Percentiles rank a stretch among this genome's conserved stretches.
These are phyloP conservation scores for Hyphodiscus sp. DNA, from an alignment of 2,329 filamentous ascomycete species.

Conservation along the genomic window DNA sequence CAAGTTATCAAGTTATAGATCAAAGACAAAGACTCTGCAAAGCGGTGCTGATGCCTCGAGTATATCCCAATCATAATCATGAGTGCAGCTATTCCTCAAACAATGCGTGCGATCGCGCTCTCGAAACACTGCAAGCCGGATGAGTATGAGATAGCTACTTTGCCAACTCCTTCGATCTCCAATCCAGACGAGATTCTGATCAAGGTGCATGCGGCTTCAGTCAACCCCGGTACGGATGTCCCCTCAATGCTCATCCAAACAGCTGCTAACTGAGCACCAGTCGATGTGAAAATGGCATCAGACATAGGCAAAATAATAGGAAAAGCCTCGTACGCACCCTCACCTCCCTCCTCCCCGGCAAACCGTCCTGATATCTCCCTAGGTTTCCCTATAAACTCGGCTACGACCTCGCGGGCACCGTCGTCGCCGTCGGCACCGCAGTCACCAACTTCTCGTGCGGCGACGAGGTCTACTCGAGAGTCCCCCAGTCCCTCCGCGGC, in stretches of 20 bases:
- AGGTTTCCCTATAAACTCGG: conserved; percentile 26
- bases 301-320: conserved; percentile 17
- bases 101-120: conserved; percentile 25
- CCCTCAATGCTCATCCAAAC: too few species aligned
- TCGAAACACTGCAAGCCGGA: conserved; percentile 20
- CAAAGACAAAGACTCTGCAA: too few species aligned
- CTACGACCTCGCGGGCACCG: conserved; percentile 35
- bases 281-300: conserved; percentile 35
- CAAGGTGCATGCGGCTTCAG: conserved; percentile 36
- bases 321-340: not conserved
- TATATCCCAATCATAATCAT: conserved; percentile 5
- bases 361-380: not conserved
- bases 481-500: conserved; percentile 30
- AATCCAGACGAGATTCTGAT: conserved; percentile 40
- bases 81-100: conserved; percentile 14
- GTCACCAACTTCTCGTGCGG: conserved; percentile 33
- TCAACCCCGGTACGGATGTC: conserved; percentile 30
- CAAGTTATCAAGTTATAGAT: too few species aligned
- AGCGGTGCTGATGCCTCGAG: not conserved
- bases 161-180: conserved; percentile 40
- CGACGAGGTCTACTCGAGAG: conserved; percentile 33
- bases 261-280: conserved; percentile 13
- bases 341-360: too few species aligned
- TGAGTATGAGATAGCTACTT: conserved; percentile 32
- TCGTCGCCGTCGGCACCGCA: conserved; percentile 31